phyloP scores from a whole-genome alignment of 1,139 yeast species.

The Pichia sp. region DNA sequence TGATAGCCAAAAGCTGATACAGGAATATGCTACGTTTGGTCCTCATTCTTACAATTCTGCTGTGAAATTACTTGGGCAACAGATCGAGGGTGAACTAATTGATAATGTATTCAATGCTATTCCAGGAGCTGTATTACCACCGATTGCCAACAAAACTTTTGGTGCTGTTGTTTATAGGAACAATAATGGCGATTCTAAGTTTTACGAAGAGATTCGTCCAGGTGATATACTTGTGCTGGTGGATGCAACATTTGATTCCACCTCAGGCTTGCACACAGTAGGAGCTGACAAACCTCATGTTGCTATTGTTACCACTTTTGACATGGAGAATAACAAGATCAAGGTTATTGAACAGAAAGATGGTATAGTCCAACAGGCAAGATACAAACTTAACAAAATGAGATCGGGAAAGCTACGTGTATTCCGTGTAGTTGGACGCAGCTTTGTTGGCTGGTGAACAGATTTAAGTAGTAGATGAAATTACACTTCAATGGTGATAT shows the following conservation, averaged over 20 bases:
- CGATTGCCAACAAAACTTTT: slow-evolving; percentile 60
- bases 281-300: slow-evolving; percentile 41
- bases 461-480: too few species aligned
- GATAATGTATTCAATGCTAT: slow-evolving; percentile 28
- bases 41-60: slow-evolving; percentile 38
- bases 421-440: slow-evolving; percentile 63
- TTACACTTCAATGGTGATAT: too few species aligned
- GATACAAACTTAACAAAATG: slow-evolving; percentile 65
- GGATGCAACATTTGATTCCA: slow-evolving; percentile 58
- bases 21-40: slow-evolving; percentile 43
- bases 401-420: slow-evolving; percentile 74
- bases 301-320: slow-evolving; percentile 62
- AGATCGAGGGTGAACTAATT: slow-evolving; percentile 22
- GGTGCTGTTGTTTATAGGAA: slow-evolving; percentile 69
- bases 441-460: slow-evolving; percentile 50
- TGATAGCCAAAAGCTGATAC: slow-evolving; percentile 43
- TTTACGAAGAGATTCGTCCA: slow-evolving; percentile 58
- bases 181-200: slow-evolving; percentile 50
- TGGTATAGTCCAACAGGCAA: slow-evolving; percentile 51
- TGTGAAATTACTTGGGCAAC: slow-evolving; percentile 34
- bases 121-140: slow-evolving; percentile 39
- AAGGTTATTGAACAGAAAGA: slow-evolving; percentile 59
- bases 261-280: slow-evolving; percentile 34
- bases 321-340: slow-evolving; percentile 65
- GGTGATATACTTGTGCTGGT: slow-evolving; percentile 81